Evolutionary conservation across 352 stramenopile species (phyloP).

Genomic region (Phytopythium chamaehyphon): DNA sequence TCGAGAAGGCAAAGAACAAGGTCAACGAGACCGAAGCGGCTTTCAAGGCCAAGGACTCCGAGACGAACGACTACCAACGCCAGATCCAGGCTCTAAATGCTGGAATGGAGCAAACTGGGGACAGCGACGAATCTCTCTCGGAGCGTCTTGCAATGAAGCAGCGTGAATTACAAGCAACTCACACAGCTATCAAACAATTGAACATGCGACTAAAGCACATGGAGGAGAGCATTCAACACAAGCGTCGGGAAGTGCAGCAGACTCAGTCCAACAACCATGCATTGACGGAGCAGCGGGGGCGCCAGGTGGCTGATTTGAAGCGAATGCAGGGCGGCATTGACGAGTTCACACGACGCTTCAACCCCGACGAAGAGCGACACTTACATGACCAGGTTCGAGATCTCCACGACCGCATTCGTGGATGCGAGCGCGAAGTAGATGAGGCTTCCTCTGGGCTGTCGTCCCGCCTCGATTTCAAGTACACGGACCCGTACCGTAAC

Average conservation of each 20-base stretch:
- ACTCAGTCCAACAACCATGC: slow-evolving; percentile 73
- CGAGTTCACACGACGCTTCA: slow-evolving; percentile 67
- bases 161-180: slow-evolving; percentile 73
- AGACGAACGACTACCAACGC: slow-evolving; percentile 69
- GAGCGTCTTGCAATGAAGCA: slow-evolving; percentile 77
- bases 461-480: slow-evolving; percentile 97
- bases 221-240: slow-evolving; percentile 79
- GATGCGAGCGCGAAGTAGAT: slow-evolving; percentile 88
- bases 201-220: slow-evolving; percentile 94
- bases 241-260: slow-evolving; percentile 64
- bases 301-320: slow-evolving; percentile 65
- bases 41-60: slow-evolving; percentile 48
- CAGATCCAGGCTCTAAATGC: slow-evolving; percentile 87
- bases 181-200: slow-evolving; percentile 86
- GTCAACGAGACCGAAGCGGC: slow-evolving; percentile 46
- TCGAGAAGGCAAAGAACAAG: slow-evolving; percentile 66
- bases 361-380: slow-evolving; percentile 63
- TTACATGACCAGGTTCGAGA: slow-evolving; percentile 56
- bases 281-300: slow-evolving; percentile 61
- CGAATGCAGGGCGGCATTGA: slow-evolving; percentile 48
- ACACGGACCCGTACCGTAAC: slow-evolving; percentile 91
- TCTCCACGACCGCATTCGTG: slow-evolving; percentile 60
- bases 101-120: slow-evolving; percentile 72
- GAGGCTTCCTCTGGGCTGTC: slow-evolving; percentile 91
- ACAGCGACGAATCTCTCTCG: slow-evolving; percentile 71